Conservation (phyloP, 129 eudicot species). For the Gnaphalium uliginosum region DNA sequence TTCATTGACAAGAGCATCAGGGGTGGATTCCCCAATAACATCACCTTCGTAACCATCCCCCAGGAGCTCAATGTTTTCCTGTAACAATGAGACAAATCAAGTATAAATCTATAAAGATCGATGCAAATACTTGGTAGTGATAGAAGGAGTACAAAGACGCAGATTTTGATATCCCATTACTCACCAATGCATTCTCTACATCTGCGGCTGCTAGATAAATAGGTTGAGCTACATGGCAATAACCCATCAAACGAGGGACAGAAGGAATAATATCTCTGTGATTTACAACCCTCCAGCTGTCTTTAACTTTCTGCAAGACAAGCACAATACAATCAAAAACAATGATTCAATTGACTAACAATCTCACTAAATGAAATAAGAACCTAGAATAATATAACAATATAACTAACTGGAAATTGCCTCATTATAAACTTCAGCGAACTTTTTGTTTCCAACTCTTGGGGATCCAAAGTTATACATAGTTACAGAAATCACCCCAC, state of each 20-base stretch:
- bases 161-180: conserved; percentile 21
- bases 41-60: conserved; percentile 89
- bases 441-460: conserved; percentile 87
- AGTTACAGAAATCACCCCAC: conserved; percentile 75
- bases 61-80: conserved; percentile 69
- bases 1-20: conserved; percentile 91
- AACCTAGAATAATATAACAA: not conserved
- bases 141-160: conserved; percentile 7
- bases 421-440: conserved; percentile 85
- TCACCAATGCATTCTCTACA: conserved; percentile 50
- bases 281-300: conserved; percentile 96
- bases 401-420: conserved; percentile 33
- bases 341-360: conserved; percentile 3
- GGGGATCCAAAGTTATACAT: conserved; percentile 99
- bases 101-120: not conserved
- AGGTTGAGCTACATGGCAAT: conserved; percentile 99
- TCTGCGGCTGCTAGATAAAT: conserved; percentile 79
- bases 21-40: conserved; percentile 96
- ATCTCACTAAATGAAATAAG: not conserved
- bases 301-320: conserved; percentile 72
- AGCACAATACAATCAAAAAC: conserved; percentile 12
- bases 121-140: not conserved
- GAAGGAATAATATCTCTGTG: conserved; percentile 98
- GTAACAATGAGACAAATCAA: conserved; percentile 25
- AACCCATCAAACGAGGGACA: conserved; percentile 98